Evolutionary conservation across 2,329 filamentous ascomycete species (phyloP).

Genomic region (Clonostachys rhizophaga): DNA sequence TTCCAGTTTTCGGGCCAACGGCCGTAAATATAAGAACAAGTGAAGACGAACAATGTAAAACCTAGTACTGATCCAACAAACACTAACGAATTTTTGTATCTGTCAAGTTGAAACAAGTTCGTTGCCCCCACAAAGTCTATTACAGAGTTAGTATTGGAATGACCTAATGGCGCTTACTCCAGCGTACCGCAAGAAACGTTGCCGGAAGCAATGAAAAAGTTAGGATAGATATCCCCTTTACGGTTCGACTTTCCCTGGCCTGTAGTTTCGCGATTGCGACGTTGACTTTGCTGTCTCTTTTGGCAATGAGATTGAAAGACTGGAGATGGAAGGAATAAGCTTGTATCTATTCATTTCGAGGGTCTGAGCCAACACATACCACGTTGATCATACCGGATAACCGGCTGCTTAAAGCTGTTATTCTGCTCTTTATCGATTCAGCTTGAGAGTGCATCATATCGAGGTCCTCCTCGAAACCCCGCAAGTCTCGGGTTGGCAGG

Average conservation of each 20-base stretch:
- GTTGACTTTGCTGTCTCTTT: slow-evolving; percentile 5
- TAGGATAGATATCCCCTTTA: slow-evolving; percentile 2
- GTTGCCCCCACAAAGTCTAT: no score
- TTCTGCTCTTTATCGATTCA: slow-evolving; percentile 1
- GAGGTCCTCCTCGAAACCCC: not conserved
- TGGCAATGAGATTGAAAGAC: slow-evolving; percentile 4
- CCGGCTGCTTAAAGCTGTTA: slow-evolving; percentile 1
- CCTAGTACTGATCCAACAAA: no score
- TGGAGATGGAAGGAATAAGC: not conserved
- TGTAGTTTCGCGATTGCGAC: slow-evolving; percentile 2
- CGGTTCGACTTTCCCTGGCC: slow-evolving; percentile 1
- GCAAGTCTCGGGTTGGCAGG: not conserved
- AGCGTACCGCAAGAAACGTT: slow-evolving; percentile 2
- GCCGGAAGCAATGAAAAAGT: slow-evolving; percentile 3
- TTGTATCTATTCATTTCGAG: not conserved
- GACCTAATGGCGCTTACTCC: not conserved
- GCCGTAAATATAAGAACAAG: no score
- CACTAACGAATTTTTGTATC: no score
- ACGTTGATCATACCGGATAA: slow-evolving; percentile 4
- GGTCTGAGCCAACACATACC: not conserved
- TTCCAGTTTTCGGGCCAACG: no score
- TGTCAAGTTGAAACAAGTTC: no score
- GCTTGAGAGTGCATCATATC: not conserved
- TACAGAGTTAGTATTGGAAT: no score
- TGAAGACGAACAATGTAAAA: no score